Evolutionary conservation across 805 yeast genomes (phyloP), one percentile per base, ranked within the genome.

Genomic region (Ogataea wickerhamii): DNA sequence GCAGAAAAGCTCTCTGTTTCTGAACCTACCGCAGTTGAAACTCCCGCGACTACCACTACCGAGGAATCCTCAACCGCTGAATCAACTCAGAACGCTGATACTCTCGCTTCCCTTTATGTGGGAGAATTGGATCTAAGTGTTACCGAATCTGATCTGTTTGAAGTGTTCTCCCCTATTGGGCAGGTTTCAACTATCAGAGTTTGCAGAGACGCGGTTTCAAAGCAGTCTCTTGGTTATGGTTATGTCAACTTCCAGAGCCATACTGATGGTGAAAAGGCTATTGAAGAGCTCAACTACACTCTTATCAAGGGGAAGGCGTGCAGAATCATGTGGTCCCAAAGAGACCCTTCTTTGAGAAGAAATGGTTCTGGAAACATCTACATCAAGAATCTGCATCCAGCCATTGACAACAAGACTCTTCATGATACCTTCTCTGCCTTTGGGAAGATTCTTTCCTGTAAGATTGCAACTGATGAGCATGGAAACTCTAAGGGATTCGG

Each of bases 301-400:
- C 80, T 80, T 59, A 81, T 93, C 71, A 89, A 89, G 68, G 97
- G 96, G 61, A 87, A 83, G 61, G 88, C 96, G 59, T 88, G 97
- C 73, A 87, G 98, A 71, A 91, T 93, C 74, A 93, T 93, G 98
- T 88, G 98, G 97, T 88, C 97, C 53, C 98, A 93, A 76, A 87
- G 98, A 73, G 98, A 93, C 67, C 98, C 98, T 51, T 77, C 96
- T 47, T 67, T 81, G 59, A 86, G 98, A 78, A 87, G 82, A 76
- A 82, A 82, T 62, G 97, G 97, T 67, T 83, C 87, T 49, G 97
- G 96, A 61, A 93, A 93, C 78, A 82, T 93, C 53, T 93, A 84
- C 80, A 91, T 93, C 74, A 93, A 93, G 82, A 93, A 93, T 80
- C 80, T 93, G 71, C 96, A 91, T 69, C 94, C 96, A 45, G 95